Evolutionary conservation across 768 basidiomycete genomes (phyloP), one percentile per base, ranked within the genome.

Genomic region (Leccinum uliginosum): DNA sequence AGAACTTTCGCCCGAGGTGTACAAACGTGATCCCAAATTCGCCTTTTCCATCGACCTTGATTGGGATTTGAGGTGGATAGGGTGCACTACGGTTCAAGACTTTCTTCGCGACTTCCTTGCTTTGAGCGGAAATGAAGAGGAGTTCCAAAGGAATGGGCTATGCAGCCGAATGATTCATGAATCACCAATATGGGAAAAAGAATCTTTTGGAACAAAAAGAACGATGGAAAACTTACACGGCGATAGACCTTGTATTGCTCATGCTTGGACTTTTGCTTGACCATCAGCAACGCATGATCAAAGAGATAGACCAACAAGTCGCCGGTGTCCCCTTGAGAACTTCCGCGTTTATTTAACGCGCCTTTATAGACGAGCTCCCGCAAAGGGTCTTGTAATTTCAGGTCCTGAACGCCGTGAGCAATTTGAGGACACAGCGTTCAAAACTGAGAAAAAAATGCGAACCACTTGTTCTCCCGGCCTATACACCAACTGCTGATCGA

Each of bases 131-230:
- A 60, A 98, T 83, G 50, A 89, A 78, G 23, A 99, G 83, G 2
- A 99, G 82, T 63, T 98, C 97, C 47, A 98, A 82, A 0, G 97
- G 97, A 65, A 98, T 97, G 1, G 97, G 96, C 95, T 97, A 60
- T 50, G 17, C 23, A 51, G 40, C 43, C 47, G 40, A 40, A 49
- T 24, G 17, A 50, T 50, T 34, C 23, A 32, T 43, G 8, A 17
- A 60, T 56, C 54, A 62, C 51, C 55, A 58, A 44, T 44, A 49
- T 11, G 19, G 46, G 51, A n/a, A 61, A 38, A 50, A 32, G 48
- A 40, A 43, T 43, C 40, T 19, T 43, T 43, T 43, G 40, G 40
- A 5, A 43, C 40, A 43, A 26, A 6, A 3, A 29, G 38, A 0
- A 32, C 9, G 29, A 10, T 48, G 54, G 50, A 51, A 26, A 50